Base-by-base conservation (phyloP, 257 asterid species). In the Fraxinus cuspidata region DNA sequence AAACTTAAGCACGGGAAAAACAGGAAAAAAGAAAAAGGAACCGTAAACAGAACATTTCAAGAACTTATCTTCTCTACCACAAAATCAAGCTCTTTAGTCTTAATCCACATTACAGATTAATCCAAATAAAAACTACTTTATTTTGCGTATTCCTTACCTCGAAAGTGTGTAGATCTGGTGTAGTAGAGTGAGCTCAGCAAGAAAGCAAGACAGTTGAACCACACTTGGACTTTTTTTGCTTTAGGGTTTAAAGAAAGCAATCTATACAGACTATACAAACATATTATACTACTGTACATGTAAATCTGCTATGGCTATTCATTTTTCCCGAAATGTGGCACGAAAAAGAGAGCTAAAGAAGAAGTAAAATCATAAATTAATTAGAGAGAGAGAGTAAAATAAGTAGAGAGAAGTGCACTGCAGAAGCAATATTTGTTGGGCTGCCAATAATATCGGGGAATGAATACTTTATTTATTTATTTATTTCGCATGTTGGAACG, bases 151-250 rank as follows among this genome's bases (percentile, higher is more conserved):
- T 4, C 34, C 47, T 11, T 74, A 84, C 90, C 87, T 84, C 38
- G 21, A 71, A 74, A 77, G 23, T 53, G 65, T 25, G 51, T 74
- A 88, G 92, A 88, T 88, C 92, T 84, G 87, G 73, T 29, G 85
- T 60, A 79, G 87, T 28, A 28, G 74, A 82, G 80, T 75, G 81
- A 81, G 80, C 65, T 77, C 81, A 79, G 76, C 79, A 82, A 76
- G 84, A 84, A 86, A 72, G 81, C 83, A 70, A 80, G 64, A 68
- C 86, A 71, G 89, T 73, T 82, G 58, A 87, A 67, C 86, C 11
- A 83, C 80, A 40, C 80, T 51, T 12, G 74, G 70, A 40, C 73
- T 75, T 77, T 44, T 74, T 15, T 74, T 67, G 60, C 73, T 25
- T 78, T 85, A 85, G 86, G 87, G 89, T 85, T 87, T 72, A 6